Evolutionary conservation across 176 grass and related monocot genomes (phyloP), one percentile per base, ranked within the genome.

Genomic region (Lolium perenne): DNA sequence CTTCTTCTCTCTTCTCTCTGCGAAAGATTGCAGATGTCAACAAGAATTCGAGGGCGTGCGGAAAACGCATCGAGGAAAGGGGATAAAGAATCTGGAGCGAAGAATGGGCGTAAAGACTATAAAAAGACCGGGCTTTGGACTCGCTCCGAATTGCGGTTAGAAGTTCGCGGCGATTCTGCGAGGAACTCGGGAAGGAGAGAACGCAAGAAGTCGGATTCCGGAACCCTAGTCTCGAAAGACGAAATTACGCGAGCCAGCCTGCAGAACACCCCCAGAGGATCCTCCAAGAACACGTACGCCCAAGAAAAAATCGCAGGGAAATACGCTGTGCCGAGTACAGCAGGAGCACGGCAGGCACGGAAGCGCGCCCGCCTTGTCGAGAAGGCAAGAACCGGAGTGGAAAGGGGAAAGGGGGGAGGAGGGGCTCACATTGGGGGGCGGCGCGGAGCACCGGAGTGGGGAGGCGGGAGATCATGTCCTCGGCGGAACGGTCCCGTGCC

Each of bases 1-100:
- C 58, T 80, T 43, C 48, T 79, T 26, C 47, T 54, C 61, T n/a
- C 43, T 80, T 81, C 66, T 79, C 69, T 81, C 82, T 88, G 71
- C 9, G 50, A 68, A 68, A 68, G 26, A 38, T 15, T 71, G 71
- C 9, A 84, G 22, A 7, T 10, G 17, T 13, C 68, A 23, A 48
- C 68, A 23, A 48, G 49, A 82, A 74, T 67, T 58, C 21, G 7
- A 59, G 41, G 18, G 57, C 60, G 50, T 46, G 22, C 35, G 16
- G 20, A 14, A 20, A 81, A 82, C 53, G 50, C 86, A 61, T 50
- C 21, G 46, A 73, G 38, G 7, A 81, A 77, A 54, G 79, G 15
- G 21, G 13, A 45, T 17, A 45, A 21, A 17, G 80, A 84, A 70
- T 32, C 87, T 84, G 25, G 49, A 69, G 59, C 69, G 18, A n/a